These are phyloP conservation scores for Vicia villosa DNA, from an alignment of 306 rosid species.

Conservation along the genomic window DNA sequence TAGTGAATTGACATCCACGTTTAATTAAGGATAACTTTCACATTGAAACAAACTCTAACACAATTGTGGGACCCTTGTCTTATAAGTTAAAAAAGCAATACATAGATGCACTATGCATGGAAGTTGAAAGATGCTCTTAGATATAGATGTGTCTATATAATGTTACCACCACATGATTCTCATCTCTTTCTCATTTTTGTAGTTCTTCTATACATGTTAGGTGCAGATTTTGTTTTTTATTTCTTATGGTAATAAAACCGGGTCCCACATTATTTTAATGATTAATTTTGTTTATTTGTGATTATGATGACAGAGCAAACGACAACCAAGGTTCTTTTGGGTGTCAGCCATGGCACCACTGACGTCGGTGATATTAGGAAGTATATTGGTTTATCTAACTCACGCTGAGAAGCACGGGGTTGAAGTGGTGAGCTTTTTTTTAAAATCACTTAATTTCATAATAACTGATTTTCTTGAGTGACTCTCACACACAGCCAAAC, in stretches of 20 bases:
- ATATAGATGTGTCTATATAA: background rate
- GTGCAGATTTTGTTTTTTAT: background rate
- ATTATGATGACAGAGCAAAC: slow-evolving; percentile 74
- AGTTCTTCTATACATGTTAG: background rate
- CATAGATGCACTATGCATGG: background rate
- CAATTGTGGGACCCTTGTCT: background rate
- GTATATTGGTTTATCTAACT: slow-evolving; percentile 75
- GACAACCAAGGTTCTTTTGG: slow-evolving; percentile 78
- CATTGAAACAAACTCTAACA: background rate
- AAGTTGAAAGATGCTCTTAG: background rate
- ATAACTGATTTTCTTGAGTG: no score
- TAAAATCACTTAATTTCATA: background rate
- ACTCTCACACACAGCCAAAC: background rate
- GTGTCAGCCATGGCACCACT: slow-evolving; percentile 94
- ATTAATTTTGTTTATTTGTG: background rate
- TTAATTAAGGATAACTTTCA: background rate
- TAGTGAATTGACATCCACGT: no score
- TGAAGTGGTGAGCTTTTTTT: slow-evolving; percentile 70
- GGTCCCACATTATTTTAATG: no score
- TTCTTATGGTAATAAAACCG: no score
- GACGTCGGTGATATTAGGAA: slow-evolving; percentile 73
- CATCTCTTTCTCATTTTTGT: background rate
- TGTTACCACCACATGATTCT: background rate
- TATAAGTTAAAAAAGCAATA: background rate
- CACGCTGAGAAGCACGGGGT: slow-evolving; percentile 96